Percentiles rank a stretch among this genome's conserved stretches.
These are phyloP conservation scores for Pyrenula massariospora DNA, from an alignment of 495 filamentous ascomycete species.

Conservation along the genomic window DNA sequence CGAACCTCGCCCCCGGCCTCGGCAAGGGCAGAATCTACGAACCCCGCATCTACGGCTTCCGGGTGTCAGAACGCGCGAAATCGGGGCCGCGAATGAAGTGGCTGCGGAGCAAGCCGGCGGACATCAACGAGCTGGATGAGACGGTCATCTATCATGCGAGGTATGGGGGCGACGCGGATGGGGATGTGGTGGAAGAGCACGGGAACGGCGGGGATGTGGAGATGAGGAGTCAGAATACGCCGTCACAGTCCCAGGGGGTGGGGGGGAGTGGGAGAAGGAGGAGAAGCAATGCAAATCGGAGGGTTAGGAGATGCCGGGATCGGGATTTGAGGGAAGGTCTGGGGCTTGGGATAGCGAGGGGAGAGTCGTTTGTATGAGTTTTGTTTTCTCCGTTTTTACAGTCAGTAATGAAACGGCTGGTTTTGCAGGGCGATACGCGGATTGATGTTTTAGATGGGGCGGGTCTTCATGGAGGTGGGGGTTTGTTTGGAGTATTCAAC, in stretches of 20 bases:
- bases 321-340: no score
- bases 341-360: no score
- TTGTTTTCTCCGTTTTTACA: no score
- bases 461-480: no score
- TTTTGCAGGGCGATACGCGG: no score
- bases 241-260: background rate
- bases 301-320: no score
- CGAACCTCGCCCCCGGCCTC: slow-evolving; percentile 79
- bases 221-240: background rate
- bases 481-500: no score
- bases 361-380: no score
- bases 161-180: slow-evolving; percentile 19
- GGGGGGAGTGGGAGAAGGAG: background rate
- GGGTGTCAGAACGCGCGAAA: slow-evolving; percentile 74
- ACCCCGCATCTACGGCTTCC: slow-evolving; percentile 91
- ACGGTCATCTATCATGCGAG: slow-evolving; percentile 35
- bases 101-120: slow-evolving; percentile 71
- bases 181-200: slow-evolving; percentile 4
- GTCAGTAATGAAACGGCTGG: no score
- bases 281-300: background rate
- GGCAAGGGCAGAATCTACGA: slow-evolving; percentile 81
- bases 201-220: background rate
- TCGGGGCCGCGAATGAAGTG: slow-evolving; percentile 93
- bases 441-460: no score
- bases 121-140: slow-evolving; percentile 78